phyloP scores from a whole-genome alignment of 805 yeast species.

The Clavispora santaluciae region DNA sequence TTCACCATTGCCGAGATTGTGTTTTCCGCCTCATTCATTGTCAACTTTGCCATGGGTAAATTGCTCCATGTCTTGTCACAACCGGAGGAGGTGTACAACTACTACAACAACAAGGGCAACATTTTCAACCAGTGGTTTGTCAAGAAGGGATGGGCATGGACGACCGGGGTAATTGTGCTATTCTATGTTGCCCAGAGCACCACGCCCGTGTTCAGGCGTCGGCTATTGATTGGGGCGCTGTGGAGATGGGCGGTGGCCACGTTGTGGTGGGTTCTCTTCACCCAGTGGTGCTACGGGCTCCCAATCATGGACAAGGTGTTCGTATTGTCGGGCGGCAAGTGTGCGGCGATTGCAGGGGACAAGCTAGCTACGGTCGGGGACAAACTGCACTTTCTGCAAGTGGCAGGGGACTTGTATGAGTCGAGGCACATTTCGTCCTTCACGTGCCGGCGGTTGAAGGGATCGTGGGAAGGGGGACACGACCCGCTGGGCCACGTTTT shows the following conservation, averaged over 20 bases:
- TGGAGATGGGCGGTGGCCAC: constrained; percentile 54
- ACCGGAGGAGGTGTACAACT: constrained; percentile 42
- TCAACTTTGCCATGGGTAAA: constrained; percentile 49
- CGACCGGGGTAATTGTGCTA: constrained; percentile 31
- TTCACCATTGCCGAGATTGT: constrained; percentile 22
- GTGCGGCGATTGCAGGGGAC: constrained; percentile 32
- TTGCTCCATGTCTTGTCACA: constrained; percentile 42
- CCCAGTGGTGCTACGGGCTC: constrained; percentile 81
- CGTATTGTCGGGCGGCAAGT: constrained; percentile 75
- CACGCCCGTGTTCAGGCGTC: neutral
- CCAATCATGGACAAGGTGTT: constrained; percentile 90
- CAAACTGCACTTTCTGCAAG: neutral
- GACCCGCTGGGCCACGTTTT: constrained; percentile 96
- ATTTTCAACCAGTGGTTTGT: constrained; percentile 71
- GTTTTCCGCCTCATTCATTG: constrained; percentile 28
- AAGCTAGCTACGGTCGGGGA: too few species aligned
- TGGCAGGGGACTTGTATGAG: constrained; percentile 12
- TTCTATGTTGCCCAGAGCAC: constrained; percentile 21
- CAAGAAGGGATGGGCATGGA: constrained; percentile 94
- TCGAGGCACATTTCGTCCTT: constrained; percentile 25
- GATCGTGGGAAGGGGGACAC: constrained; percentile 77
- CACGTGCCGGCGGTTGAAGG: constrained; percentile 45
- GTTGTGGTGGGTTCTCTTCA: constrained; percentile 76
- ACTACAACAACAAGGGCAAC: constrained; percentile 60
- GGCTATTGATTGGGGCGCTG: constrained; percentile 15